Percentiles rank a stretch among this genome's conserved stretches.
Evolutionary conservation across 2,329 filamentous ascomycete genomes (phyloP).

Genomic region (Cordyceps farinosa): DNA sequence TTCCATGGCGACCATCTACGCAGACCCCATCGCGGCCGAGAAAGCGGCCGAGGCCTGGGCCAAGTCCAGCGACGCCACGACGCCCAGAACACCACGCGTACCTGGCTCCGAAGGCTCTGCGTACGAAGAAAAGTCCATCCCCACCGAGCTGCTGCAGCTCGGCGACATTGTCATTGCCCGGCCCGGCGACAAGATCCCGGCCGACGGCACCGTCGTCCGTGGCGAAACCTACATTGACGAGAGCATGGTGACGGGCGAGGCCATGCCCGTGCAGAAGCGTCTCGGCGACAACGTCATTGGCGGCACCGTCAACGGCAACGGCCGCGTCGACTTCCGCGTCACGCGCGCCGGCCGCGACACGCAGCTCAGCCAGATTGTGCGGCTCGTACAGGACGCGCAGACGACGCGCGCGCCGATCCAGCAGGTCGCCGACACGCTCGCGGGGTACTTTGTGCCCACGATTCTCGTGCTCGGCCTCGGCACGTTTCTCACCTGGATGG

Average conservation of each 20-base stretch:
- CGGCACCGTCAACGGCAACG: slow-evolving; percentile 92
- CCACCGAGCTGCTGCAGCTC: slow-evolving; percentile 90
- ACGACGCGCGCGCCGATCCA: slow-evolving; percentile 94
- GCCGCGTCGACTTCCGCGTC: slow-evolving; percentile 86
- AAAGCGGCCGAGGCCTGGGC: slow-evolving; percentile 81
- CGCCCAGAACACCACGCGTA: slow-evolving; percentile 32
- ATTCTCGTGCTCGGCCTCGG: slow-evolving; percentile 80
- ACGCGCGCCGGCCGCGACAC: slow-evolving; percentile 91
- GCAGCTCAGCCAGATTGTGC: slow-evolving; percentile 95
- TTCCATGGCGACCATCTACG: slow-evolving; percentile 95
- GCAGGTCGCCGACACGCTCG: slow-evolving; percentile 82
- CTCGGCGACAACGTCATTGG: slow-evolving; percentile 79
- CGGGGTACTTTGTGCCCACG: slow-evolving; percentile 88
- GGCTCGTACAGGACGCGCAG: slow-evolving; percentile 96
- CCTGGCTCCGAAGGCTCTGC: slow-evolving; percentile 50
- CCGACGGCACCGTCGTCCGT: slow-evolving; percentile 80
- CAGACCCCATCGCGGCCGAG: slow-evolving; percentile 87
- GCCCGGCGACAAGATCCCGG: slow-evolving; percentile 94
- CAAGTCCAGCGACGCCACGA: slow-evolving; percentile 29
- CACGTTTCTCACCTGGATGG: slow-evolving; percentile 92
- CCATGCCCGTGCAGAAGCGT: slow-evolving; percentile 89
- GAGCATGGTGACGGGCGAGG: slow-evolving; percentile 97
- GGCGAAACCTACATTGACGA: slow-evolving; percentile 95
- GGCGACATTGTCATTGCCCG: slow-evolving; percentile 90
- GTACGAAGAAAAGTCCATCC: slow-evolving; percentile 79